Evolutionary conservation across 169 alveolate species (phyloP), one percentile per base, ranked within the genome.

Genomic region (Cryptosporidium sp.): DNA sequence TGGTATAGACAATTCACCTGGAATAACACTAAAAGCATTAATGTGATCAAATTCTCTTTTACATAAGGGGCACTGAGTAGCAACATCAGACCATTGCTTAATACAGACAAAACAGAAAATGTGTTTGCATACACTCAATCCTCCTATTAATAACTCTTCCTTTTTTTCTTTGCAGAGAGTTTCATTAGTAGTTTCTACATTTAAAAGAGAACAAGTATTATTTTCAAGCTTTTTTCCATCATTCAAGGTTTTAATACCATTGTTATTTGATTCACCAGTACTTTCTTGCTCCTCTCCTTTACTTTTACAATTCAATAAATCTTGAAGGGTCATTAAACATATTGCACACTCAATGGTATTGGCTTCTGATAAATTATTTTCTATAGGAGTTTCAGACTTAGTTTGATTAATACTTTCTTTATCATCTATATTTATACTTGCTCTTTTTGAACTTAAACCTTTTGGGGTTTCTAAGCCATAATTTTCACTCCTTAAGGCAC

Each of bases 51-150:
- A 75, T 6, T 75, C 86, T 9, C 86, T 53, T 58, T 75, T 75
- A 37, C 86, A 75, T 39, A 75, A 31, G 23, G 86, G 86, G 33
- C 86, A 75, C 12, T 75, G 86, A 56, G 86, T 75, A 33, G 86
- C 86, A 37, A 75, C 56, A 56, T 75, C 73, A 12, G 86, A 53
- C 86, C 86, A 75, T 35, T 75, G 69, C n/a, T 75, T 75, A 52
- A 75, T 75, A 35, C 86, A 75, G 29, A 60, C 26, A 29, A 58
- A 75, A 75, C 86, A 75, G 58, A 75, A 75, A 14, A 75, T 75
- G 39, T 75, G 86, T n/a, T 58, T 75, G 39, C 86, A 75, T 26
- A 60, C 71, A 14, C 62, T 52, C 52, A 75, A 39, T 4, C 86
- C 86, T 23, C 86, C 86, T 37, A 75, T 75, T 16, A 75, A 26